Base-by-base conservation (phyloP, 306 rosid species). In the Gynostemma pentaphyllum region DNA sequence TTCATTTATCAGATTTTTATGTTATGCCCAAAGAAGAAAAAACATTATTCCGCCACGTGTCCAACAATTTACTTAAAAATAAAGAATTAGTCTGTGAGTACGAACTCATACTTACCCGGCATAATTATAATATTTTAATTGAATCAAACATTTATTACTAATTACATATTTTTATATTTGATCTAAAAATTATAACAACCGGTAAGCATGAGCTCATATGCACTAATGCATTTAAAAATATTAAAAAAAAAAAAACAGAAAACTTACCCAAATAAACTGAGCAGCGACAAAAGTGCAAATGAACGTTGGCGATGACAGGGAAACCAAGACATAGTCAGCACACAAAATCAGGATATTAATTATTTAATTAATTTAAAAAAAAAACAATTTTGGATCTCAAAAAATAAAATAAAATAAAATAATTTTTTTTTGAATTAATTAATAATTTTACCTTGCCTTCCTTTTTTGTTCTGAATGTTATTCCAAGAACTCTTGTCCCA, bases 401-500 rank as follows among this genome's bases (percentile, higher is more conserved):
- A 21, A 39, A 47, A 11, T 44, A 8, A 53, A 42, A 27, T 2
- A 45, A 2, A 47, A 19, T 24, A 13, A 2, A 27, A n/a, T n/a
- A 15, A 68, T 46, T 53, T 63, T 53, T 27, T 44, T 41, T 9
- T 45, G 40, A 19, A 57, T 57, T 57, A 18, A 57, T 36, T 57
- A 34, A 11, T 36, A 24, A 66, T 62, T 16, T 64, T 55, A 94
- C 99, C 99, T 83, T 94, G 99, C 48, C 85, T 73, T 68, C 99
- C 99, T 72, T 86, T 94, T 72, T 94, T 94, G 79, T 74, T 86
- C 76, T 88, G 97, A 71, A 84, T 64, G 70, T 22, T 83, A 69
- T 94, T 94, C 99, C 97, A 88, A 4, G 85, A 82, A 53, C 72
- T 81, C 81, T 94, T 94, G 62, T 94, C 99, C 99, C 99, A 94